Evolutionary conservation across 2,329 filamentous ascomycete genomes (phyloP).

Genomic region (Diaporthe capsici): DNA sequence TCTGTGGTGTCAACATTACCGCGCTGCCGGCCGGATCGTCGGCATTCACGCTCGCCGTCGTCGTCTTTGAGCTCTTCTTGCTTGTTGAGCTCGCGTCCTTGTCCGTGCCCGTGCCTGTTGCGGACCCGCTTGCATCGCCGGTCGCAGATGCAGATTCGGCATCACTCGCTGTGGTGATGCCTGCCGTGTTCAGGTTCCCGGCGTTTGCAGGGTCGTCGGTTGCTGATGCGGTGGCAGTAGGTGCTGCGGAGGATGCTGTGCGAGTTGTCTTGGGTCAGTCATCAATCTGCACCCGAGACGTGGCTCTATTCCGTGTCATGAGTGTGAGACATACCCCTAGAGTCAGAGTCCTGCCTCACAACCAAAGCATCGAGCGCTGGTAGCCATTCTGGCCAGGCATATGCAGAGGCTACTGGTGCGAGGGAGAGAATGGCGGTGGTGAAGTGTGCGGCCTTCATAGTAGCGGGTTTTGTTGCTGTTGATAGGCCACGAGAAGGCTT

Average conservation of each 20-base stretch:
- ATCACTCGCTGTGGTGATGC: conserved; percentile 45
- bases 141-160: conserved; percentile 48
- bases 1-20: conserved; percentile 66
- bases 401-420: conserved; percentile 62
- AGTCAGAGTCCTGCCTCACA: conserved; percentile 57
- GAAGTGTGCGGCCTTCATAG: conserved; percentile 66
- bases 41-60: conserved; percentile 57
- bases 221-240: conserved; percentile 42
- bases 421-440: conserved; percentile 67
- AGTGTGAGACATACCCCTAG: conserved; percentile 36
- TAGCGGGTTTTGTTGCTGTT: conserved; percentile 39
- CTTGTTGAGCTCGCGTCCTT: conserved; percentile 46
- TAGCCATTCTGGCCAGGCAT: conserved; percentile 68
- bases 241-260: conserved; percentile 43
- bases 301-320: conserved; percentile 27
- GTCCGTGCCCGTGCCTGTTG: conserved; percentile 43
- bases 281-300: conserved; percentile 21
- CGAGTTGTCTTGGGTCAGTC: conserved; percentile 40
- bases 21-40: conserved; percentile 64
- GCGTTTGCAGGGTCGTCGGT: conserved; percentile 50
- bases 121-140: conserved; percentile 43
- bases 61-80: conserved; percentile 44
- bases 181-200: conserved; percentile 58
- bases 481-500: conserved; percentile 27
- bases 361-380: conserved; percentile 67